A percentile compares a stretch with the other conserved stretches of the same genome.
Evolutionary conservation across 257 asterid genomes (phyloP).

Genomic region (Hygrophila difformis): DNA sequence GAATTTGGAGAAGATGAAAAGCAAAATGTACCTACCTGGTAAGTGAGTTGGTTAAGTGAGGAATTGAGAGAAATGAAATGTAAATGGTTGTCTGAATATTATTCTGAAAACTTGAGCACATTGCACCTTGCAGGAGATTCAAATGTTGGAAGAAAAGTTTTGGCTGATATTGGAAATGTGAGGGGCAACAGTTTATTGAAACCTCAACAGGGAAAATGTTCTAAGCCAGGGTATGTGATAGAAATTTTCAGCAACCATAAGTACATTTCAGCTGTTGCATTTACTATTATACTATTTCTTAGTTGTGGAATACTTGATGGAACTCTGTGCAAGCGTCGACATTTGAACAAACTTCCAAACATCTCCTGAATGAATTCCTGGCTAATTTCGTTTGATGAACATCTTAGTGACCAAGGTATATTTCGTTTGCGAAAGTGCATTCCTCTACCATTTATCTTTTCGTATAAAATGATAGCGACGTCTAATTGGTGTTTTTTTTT

Average conservation of each 20-base stretch:
- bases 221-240: constrained; percentile 45
- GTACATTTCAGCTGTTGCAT: background rate
- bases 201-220: constrained; percentile 26
- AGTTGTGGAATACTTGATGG: constrained; percentile 6
- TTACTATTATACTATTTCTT: background rate
- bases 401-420: too few relatives aligned
- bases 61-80: background rate
- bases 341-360: constrained; percentile 4
- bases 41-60: constrained; percentile 16
- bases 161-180: constrained; percentile 79
- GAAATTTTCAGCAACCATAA: constrained; percentile 3
- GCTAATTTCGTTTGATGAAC: too few relatives aligned
- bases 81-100: constrained; percentile 5
- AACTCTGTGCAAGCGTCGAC: background rate
- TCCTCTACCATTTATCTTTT: too few relatives aligned
- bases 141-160: constrained; percentile 52
- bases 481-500: too few relatives aligned
- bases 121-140: constrained; percentile 39
- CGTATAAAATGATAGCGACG: too few relatives aligned
- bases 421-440: too few relatives aligned
- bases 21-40: constrained; percentile 35
- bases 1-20: constrained; percentile 32
- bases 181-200: constrained; percentile 30
- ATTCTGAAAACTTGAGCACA: constrained; percentile 13
- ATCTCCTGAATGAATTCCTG: too few relatives aligned